These are phyloP conservation scores for Aleurites moluccanus DNA, from an alignment of 441 rosid species.

Conservation along the genomic window DNA sequence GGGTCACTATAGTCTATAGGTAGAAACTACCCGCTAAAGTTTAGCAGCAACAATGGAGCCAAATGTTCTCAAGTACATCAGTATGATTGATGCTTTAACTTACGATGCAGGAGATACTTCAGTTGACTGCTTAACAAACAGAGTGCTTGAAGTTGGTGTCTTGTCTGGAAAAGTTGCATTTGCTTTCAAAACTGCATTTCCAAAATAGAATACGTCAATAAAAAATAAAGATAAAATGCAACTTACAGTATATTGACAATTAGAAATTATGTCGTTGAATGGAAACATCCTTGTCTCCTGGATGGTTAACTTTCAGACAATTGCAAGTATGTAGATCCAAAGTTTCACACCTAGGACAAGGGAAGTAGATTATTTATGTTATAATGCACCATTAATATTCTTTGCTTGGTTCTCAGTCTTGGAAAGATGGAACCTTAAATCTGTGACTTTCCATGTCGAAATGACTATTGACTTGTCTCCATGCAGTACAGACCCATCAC, in stretches of 20 bases:
- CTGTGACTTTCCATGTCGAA: neutral
- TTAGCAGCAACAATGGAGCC: constrained; percentile 1
- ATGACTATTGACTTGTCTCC: neutral
- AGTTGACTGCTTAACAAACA: constrained; percentile 61
- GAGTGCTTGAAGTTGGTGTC: constrained; percentile 53
- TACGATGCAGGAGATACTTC: constrained; percentile 69
- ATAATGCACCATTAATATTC: neutral
- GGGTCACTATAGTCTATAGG: no score
- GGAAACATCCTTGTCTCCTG: no score
- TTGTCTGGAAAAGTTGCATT: constrained; percentile 72
- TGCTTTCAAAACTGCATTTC: constrained; percentile 74
- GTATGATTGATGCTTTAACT: constrained; percentile 29
- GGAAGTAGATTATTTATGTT: neutral
- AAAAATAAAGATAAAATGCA: neutral
- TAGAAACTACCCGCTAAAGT: constrained; percentile 11
- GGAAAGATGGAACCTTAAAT: neutral
- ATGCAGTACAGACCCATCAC: no score
- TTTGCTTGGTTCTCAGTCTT: neutral
- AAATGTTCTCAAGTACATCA: neutral
- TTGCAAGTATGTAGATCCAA: neutral
- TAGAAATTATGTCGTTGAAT: neutral
- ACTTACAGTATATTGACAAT: neutral
- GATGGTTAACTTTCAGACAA: constrained; percentile 8
- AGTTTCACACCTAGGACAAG: neutral
- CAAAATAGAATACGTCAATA: constrained; percentile 3